Percentiles rank a stretch among this genome's conserved stretches.
phyloP scores from a whole-genome alignment of 805 yeast genomes.

The Sugiyamaella mastotermitis region DNA sequence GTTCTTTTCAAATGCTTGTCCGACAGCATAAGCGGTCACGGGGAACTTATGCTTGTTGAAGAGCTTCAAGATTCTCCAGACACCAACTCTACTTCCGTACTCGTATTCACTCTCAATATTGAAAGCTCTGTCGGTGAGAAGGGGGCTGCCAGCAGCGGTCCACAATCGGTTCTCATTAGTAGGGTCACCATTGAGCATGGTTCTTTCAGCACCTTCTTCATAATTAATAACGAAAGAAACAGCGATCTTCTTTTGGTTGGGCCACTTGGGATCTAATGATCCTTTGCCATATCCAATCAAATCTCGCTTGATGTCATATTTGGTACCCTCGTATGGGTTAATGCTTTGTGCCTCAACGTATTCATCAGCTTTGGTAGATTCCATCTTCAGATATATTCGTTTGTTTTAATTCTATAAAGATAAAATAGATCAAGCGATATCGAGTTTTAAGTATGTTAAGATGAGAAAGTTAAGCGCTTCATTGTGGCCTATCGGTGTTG shows the following conservation, averaged over 20 bases:
- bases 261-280: constrained; percentile 31
- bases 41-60: constrained; percentile 30
- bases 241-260: constrained; percentile 30
- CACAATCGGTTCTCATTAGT: constrained; percentile 11
- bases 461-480: too few species aligned
- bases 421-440: too few species aligned
- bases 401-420: too few species aligned
- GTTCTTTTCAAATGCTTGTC: constrained; percentile 33
- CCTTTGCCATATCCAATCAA: constrained; percentile 30
- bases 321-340: constrained; percentile 8
- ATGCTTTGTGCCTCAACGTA: constrained; percentile 3
- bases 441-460: too few species aligned
- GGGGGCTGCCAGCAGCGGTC: constrained; percentile 8
- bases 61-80: constrained; percentile 31
- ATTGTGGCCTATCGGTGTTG: too few species aligned
- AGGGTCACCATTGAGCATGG: constrained; percentile 29
- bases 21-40: constrained; percentile 36
- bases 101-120: constrained; percentile 32
- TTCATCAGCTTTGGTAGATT: constrained; percentile 5
- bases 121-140: constrained; percentile 11
- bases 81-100: constrained; percentile 32
- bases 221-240: constrained; percentile 31
- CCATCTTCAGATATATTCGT: constrained; percentile 33
- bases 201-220: constrained; percentile 33
- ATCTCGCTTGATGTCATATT: constrained; percentile 24